Base-by-base conservation (phyloP, 2,329 filamentous ascomycete species). In the Epichloe festucae region DNA sequence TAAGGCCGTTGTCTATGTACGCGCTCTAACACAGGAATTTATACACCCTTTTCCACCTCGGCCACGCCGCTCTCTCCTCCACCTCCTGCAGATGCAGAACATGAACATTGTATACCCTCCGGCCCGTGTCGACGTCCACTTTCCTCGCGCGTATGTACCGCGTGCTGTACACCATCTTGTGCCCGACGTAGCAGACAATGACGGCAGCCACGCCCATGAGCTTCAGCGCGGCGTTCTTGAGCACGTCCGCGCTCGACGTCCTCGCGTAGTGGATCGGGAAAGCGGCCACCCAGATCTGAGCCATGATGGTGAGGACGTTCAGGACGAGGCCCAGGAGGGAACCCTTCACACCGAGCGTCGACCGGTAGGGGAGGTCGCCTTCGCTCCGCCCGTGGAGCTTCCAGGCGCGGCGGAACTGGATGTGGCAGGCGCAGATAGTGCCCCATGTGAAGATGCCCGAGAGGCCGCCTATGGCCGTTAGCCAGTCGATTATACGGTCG, bases 371-470 rank as follows among this genome's bases (percentile, higher is more conserved):
- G 3, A 52, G 39, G 7, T 52, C 39, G 3, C 23, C n/a, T 0
- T 17, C 23, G n/a, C 23, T 31, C 19, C 51, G 46, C 3, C 35
- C 41, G n/a, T 46, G 41, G 5, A 34, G 5, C 2, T n/a, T 39
- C 51, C 51, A 49, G 2, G 51, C 51, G 2, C 36, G 35, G 11
- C 87, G 82, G 75, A 93, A 91, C 48, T 88, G 86, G 60, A 93
- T 90, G 67, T 94, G 87, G 4, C 82, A 76, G 3, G 90, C 70
- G 65, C 87, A 90, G 63, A 93, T 88, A 55, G 83, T 83, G 47
- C 75, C 79, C 84, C 84, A 87, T 3, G 82, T 86, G 69, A 87
- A 85, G 60, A 87, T 77, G 41, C 77, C 82, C 12, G 81, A 84
- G 15, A 89, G 73, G 44, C 81, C 84, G 4, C 82, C 85, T 46